Evolutionary conservation across 208 protist genomes (phyloP), one percentile per base, ranked within the genome.

Genomic region (Leishmania arabica): DNA sequence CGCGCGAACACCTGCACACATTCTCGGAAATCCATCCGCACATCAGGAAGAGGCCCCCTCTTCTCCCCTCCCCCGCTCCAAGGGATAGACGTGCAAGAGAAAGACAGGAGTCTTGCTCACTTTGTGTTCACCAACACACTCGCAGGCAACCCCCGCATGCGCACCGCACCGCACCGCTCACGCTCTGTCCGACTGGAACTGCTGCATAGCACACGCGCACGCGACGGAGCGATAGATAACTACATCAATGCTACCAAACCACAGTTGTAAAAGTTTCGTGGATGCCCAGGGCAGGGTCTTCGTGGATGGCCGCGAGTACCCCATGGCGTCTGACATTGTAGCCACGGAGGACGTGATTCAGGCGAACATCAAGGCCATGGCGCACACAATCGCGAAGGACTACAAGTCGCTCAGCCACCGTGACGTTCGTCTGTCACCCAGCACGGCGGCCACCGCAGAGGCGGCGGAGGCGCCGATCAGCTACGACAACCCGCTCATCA

Each of bases 281-380:
- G 85, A 84, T 51, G 66, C 77, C n/a, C 51, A 92, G 17, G 92
- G 90, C 75, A 86, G 90, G 42, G 79, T 97, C 45, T 83, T 78
- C 64, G 92, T 97, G 49, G 90, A 95, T 80, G 92, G 88, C 64
- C 86, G 86, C n/a, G 74, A 78, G 37, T 97, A 97, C 87, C 92
- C 94, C 7, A 96, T 97, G 91, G 94, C 94, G 1, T 84, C 84
- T 7, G 62, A 70, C 11, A 82, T 94, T 37, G 85, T 98, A 17
- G 94, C 93, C 54, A 96, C 91, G 7, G 93, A 97, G 85, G 75
- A 86, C 15, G 60, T 78, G 11, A 97, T 98, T 65, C 91, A 97
- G 47, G 47, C 62, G 13, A 62, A 65, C 24, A 91, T 98, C 51
- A 86, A 88, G 54, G 77, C 56, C 45, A 79, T 91, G 53, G 95